Evolutionary conservation across 768 basidiomycete species (phyloP).

Genomic region (Russula foetens): DNA sequence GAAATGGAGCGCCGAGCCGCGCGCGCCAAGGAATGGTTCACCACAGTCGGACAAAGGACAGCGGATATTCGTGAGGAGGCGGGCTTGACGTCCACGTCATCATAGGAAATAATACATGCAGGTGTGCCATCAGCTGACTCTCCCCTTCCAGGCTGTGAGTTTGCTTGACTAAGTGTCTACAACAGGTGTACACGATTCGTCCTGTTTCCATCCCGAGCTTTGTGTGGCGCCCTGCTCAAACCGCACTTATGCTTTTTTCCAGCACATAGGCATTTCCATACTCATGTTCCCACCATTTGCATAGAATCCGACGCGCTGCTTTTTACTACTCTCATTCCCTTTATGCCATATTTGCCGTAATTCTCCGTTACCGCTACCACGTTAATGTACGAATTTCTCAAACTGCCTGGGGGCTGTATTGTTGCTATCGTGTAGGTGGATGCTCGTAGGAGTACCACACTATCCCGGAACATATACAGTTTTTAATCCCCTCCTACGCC

Average conservation of each 20-base stretch:
- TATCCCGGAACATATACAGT: background rate
- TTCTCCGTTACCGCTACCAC: background rate
- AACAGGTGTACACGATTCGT: background rate
- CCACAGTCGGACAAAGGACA: conserved; percentile 43
- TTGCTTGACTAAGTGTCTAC: background rate
- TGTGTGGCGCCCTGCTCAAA: too few relatives aligned
- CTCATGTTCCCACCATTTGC: background rate
- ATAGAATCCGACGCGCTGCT: too few relatives aligned
- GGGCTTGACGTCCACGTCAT: background rate
- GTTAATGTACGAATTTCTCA: background rate
- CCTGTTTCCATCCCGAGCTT: too few relatives aligned
- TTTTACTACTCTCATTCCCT: background rate
- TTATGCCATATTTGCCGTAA: background rate
- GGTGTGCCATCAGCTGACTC: background rate
- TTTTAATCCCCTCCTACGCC: too few relatives aligned
- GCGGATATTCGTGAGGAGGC: conserved; percentile 28
- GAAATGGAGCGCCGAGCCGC: conserved; percentile 61
- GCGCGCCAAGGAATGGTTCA: conserved; percentile 70
- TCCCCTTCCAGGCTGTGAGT: too few relatives aligned
- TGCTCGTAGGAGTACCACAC: background rate
- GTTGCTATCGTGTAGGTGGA: background rate
- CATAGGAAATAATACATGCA: background rate
- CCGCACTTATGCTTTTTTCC: too few relatives aligned
- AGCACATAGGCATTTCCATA: background rate
- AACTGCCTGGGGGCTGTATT: background rate